These are phyloP conservation scores for Gossypium ekmanianum DNA, from an alignment of 345 rosid species.

Conservation along the genomic window DNA sequence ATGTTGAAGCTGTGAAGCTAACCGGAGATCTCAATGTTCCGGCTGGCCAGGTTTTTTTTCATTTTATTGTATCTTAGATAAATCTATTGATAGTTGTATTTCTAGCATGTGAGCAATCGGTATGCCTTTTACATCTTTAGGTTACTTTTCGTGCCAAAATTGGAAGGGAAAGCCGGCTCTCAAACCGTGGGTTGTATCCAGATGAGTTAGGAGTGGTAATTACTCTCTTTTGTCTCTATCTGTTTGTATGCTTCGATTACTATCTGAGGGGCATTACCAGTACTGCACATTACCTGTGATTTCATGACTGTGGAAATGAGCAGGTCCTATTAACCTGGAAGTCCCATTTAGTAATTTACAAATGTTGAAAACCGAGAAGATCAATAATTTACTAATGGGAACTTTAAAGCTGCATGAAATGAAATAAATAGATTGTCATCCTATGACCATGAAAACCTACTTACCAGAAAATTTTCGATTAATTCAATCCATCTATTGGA, in stretches of 20 bases:
- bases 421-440: background rate
- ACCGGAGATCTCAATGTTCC: constrained; percentile 99
- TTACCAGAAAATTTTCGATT: background rate
- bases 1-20: constrained; percentile 93
- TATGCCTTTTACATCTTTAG: constrained; percentile 36
- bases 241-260: background rate
- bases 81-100: background rate
- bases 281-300: background rate
- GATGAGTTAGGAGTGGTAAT: constrained; percentile 93
- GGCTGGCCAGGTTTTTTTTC: constrained; percentile 75
- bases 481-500: background rate
- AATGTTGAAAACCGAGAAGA: background rate
- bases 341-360: background rate
- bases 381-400: background rate
- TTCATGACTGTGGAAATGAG: background rate
- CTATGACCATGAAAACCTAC: background rate
- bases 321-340: constrained; percentile 5
- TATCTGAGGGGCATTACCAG: background rate
- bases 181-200: constrained; percentile 66
- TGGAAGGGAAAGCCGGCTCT: constrained; percentile 55
- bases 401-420: background rate
- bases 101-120: constrained; percentile 2
- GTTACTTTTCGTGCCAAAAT: constrained; percentile 98
- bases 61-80: background rate
- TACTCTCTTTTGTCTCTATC: constrained; percentile 9